phyloP scores from a whole-genome alignment of 2,329 filamentous ascomycete species.

The Pyrenophora tritici-repentis region DNA sequence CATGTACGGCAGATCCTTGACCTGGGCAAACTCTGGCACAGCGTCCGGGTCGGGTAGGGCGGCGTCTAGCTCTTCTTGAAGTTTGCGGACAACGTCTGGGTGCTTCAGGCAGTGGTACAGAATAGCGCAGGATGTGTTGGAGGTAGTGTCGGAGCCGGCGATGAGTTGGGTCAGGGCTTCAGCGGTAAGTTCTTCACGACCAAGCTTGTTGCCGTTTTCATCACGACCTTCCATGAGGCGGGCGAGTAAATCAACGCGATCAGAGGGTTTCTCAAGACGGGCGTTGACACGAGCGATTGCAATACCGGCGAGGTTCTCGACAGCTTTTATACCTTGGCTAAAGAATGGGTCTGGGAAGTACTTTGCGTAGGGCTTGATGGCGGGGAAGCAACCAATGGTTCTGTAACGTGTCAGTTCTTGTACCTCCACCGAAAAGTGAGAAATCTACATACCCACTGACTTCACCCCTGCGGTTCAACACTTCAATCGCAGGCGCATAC shows the following conservation, averaged over 20 bases:
- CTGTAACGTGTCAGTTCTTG: slow-evolving; percentile 32
- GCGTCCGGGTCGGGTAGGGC: slow-evolving; percentile 63
- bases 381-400: slow-evolving; percentile 74
- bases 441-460: slow-evolving; percentile 66
- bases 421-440: not conserved
- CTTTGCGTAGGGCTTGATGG: slow-evolving; percentile 77
- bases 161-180: slow-evolving; percentile 90
- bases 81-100: slow-evolving; percentile 70
- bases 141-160: slow-evolving; percentile 76
- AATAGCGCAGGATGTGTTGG: slow-evolving; percentile 80
- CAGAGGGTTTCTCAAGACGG: slow-evolving; percentile 64
- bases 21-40: slow-evolving; percentile 73
- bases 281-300: slow-evolving; percentile 80
- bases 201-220: slow-evolving; percentile 74
- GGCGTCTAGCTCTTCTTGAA: slow-evolving; percentile 76
- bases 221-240: slow-evolving; percentile 86
- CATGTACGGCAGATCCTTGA: slow-evolving; percentile 78
- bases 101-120: slow-evolving; percentile 75
- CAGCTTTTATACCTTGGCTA: slow-evolving; percentile 70
- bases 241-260: slow-evolving; percentile 79
- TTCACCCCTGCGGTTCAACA: slow-evolving; percentile 85
- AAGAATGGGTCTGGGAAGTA: slow-evolving; percentile 86
- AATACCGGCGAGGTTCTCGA: slow-evolving; percentile 83
- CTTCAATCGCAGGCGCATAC: slow-evolving; percentile 81
- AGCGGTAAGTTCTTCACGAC: slow-evolving; percentile 79